Evolutionary conservation across 2,329 filamentous ascomycete genomes (phyloP), one percentile per base, ranked within the genome.

Genomic region (Aspergillus sp.): DNA sequence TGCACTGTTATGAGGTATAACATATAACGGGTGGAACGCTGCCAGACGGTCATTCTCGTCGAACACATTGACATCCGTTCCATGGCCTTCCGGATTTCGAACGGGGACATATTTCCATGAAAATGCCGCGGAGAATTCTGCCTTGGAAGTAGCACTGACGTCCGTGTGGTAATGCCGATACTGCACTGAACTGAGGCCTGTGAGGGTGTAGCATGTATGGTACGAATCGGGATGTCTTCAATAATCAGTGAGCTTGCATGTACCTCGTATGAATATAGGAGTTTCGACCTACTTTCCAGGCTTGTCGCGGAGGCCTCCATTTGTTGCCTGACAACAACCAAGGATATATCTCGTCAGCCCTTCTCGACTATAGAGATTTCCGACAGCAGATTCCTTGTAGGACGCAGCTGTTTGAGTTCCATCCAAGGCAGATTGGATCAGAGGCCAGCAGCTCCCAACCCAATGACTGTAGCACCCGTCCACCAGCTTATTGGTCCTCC

Each of bases 391-490:
- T 15, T 69, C 63, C 6, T 68, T 63, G 49, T 66, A 64, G 23
- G 64, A 64, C 31, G 68, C 56, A 48, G 68, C 65, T 56, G 68
- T 64, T 57, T 76, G 77, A 59, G 82, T 81, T 30, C 85, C 86
- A 67, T 85, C 84, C 61, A 95, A 79, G 58, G 89, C 89, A 60
- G 92, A 91, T 80, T 97, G 91, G 68, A 98, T 83, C 66, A 99
- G 80, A 50, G 94, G 90, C 92, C 93, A 99, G 80, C 93, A 98
- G 58, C 91, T 91, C 58, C 95, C 95, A 38, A 97, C 90, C 95
- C 95, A 99, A 78, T 97, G 94, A 75, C 92, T 96, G 81, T 99
- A 99, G 80, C 95, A 99, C 50, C 94, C 95, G 77, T 99, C 95
- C 34, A 98, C 95, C 34, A 99, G 85, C 80, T 99, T 99, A 83